Percentiles rank a stretch among this genome's conserved stretches.
phyloP scores from a whole-genome alignment of 1,284 basidiomycete genomes.

The Ceratobasidium sp. region DNA sequence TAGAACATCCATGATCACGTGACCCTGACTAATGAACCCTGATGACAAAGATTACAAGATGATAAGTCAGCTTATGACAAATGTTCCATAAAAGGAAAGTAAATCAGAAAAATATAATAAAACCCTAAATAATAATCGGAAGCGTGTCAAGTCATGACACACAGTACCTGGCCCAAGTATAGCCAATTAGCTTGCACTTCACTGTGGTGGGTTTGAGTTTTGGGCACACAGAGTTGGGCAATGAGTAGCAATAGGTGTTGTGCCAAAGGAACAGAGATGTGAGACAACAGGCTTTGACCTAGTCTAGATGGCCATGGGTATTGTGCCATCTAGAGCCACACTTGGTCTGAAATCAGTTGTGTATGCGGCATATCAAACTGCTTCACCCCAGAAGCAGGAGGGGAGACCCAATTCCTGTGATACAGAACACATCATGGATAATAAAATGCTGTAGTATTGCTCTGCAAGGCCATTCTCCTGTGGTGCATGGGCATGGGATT shows the following conservation, averaged over 20 bases:
- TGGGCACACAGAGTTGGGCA: background rate
- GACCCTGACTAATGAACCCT: too few relatives aligned
- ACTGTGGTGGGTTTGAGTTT: background rate
- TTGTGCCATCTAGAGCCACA: conserved; percentile 10
- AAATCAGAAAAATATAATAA: too few relatives aligned
- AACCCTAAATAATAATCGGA: too few relatives aligned
- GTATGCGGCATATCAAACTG: conserved; percentile 40
- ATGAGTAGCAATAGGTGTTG: conserved; percentile 5
- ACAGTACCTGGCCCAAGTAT: conserved; percentile 1
- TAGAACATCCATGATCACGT: too few relatives aligned
- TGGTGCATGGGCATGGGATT: conserved; percentile 49
- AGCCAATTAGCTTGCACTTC: conserved; percentile 10
- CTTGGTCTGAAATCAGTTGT: conserved; percentile 7
- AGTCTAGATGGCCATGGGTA: conserved; percentile 17
- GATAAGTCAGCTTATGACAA: too few relatives aligned
- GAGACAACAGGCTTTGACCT: conserved; percentile 19
- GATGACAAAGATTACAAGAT: too few relatives aligned
- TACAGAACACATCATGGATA: conserved; percentile 24
- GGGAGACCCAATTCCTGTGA: conserved; percentile 26
- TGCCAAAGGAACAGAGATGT: conserved; percentile 43
- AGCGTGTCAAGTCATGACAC: too few relatives aligned
- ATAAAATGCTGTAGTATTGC: conserved; percentile 19
- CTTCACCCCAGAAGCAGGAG: conserved; percentile 36
- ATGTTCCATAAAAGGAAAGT: too few relatives aligned
- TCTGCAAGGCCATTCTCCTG: conserved; percentile 51